Evolutionary conservation across 129 eudicot genomes (phyloP).

Genomic region (Artemisia annua): DNA sequence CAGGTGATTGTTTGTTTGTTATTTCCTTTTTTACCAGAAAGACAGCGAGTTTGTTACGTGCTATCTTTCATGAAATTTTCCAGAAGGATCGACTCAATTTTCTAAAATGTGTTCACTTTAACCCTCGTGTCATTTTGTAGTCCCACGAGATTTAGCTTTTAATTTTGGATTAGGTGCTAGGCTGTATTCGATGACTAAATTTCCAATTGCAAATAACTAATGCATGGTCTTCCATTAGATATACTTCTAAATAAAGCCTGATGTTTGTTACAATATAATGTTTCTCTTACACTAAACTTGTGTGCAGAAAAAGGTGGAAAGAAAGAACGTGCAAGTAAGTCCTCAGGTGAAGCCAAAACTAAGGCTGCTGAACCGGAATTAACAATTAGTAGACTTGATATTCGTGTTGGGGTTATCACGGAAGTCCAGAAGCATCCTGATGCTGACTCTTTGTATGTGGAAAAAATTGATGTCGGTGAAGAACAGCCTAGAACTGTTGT

Average conservation of each 20-base stretch:
- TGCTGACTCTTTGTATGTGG: conserved; percentile 95
- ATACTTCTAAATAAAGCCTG: too few relatives aligned
- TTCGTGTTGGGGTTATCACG: conserved; percentile 90
- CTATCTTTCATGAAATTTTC: not conserved
- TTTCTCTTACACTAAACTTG: not conserved
- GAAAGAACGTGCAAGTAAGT: conserved; percentile 45
- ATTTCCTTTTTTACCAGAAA: not conserved
- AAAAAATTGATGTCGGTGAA: conserved; percentile 97
- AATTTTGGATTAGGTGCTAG: not conserved
- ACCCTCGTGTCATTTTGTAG: not conserved
- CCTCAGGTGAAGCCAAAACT: conserved; percentile 51
- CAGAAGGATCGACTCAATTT: not conserved
- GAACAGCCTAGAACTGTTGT: conserved; percentile 88
- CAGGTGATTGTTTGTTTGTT: conserved; percentile 44
- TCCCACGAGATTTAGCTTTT: not conserved
- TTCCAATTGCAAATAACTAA: too few relatives aligned
- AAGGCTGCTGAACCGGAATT: conserved; percentile 69
- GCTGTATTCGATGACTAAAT: not conserved
- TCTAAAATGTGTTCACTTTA: not conserved
- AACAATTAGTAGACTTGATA: conserved; percentile 79
- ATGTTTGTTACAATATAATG: not conserved
- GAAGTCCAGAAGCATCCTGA: conserved; percentile 92
- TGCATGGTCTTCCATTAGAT: too few relatives aligned
- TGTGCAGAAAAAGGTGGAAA: conserved; percentile 52
- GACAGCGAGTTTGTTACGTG: too few relatives aligned